phyloP scores from a whole-genome alignment of 305 asterid genomes.

The Fraxinus dipetala region DNA sequence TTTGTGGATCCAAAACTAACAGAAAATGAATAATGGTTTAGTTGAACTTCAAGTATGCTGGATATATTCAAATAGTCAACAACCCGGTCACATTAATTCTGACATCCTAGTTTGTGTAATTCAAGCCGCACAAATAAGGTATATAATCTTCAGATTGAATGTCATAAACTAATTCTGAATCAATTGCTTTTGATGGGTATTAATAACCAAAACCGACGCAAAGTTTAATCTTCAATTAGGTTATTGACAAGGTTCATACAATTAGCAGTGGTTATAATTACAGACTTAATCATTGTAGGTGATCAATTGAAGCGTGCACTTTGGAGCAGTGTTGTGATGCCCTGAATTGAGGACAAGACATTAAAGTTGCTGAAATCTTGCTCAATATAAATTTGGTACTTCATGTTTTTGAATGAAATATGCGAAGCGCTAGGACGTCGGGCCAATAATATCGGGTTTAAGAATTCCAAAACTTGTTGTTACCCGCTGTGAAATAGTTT shows the following conservation, averaged over 20 bases:
- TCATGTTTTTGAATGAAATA: too few relatives aligned
- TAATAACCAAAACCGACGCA: conserved; percentile 49
- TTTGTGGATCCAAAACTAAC: conserved; percentile 13
- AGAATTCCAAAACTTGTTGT: too few relatives aligned
- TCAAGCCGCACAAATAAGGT: conserved; percentile 48
- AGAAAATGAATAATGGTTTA: conserved; percentile 47
- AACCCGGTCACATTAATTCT: neutral
- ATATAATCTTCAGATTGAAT: conserved; percentile 33
- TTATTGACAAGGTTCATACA: conserved; percentile 25
- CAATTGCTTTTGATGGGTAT: conserved; percentile 40
- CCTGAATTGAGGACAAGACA: conserved; percentile 74
- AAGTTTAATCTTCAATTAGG: conserved; percentile 38
- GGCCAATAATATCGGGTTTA: too few relatives aligned
- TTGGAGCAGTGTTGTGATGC: conserved; percentile 54
- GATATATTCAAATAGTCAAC: conserved; percentile 23
- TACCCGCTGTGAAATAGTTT: fast-evolving
- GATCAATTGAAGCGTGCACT: conserved; percentile 61
- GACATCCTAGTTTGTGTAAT: conserved; percentile 35
- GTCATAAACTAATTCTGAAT: conserved; percentile 53
- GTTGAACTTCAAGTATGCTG: conserved; percentile 37
- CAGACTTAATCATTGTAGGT: conserved; percentile 53
- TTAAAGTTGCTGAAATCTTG: conserved; percentile 49
- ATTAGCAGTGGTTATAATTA: conserved; percentile 61
- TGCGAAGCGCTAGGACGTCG: too few relatives aligned
- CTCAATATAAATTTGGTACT: conserved; percentile 46